Conservation (phyloP, 805 yeast species). For the Crinitomyces ghanaensis region DNA sequence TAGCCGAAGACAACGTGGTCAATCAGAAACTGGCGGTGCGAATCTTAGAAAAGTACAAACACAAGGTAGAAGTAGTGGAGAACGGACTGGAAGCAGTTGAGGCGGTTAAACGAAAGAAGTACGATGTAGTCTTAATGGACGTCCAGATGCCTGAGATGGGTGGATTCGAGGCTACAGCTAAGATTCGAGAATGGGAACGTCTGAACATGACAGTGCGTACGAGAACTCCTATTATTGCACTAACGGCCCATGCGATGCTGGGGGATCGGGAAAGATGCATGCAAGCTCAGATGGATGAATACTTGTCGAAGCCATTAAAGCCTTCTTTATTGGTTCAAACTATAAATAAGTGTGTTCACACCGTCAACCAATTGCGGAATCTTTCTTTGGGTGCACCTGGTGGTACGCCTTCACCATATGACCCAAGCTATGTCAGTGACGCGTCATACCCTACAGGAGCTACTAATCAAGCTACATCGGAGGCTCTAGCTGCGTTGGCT, state of each 20-base stretch:
- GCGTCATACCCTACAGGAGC: too few species aligned
- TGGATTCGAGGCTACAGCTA: conserved; percentile 83
- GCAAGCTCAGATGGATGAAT: conserved; percentile 88
- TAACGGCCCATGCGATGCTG: conserved; percentile 90
- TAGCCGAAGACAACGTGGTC: conserved; percentile 81
- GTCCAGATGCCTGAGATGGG: conserved; percentile 96
- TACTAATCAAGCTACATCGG: too few species aligned
- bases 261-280: conserved; percentile 82
- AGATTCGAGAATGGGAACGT: conserved; percentile 80
- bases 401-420: too few species aligned
- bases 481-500: too few species aligned
- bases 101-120: conserved; percentile 53
- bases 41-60: conserved; percentile 77
- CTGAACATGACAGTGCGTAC: conserved; percentile 62
- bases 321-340: conserved; percentile 77
- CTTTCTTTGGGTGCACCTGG: conserved; percentile 26
- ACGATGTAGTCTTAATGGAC: conserved; percentile 82
- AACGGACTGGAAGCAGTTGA: conserved; percentile 77
- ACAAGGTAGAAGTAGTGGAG: conserved; percentile 72
- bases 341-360: conserved; percentile 68
- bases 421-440: too few species aligned
- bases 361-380: conserved; percentile 27
- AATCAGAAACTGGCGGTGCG: conserved; percentile 81
- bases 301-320: conserved; percentile 76
- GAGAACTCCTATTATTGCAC: conserved; percentile 78